Conservation (phyloP, 352 stramenopile genomes). For the Pythium diclinum region DNA sequence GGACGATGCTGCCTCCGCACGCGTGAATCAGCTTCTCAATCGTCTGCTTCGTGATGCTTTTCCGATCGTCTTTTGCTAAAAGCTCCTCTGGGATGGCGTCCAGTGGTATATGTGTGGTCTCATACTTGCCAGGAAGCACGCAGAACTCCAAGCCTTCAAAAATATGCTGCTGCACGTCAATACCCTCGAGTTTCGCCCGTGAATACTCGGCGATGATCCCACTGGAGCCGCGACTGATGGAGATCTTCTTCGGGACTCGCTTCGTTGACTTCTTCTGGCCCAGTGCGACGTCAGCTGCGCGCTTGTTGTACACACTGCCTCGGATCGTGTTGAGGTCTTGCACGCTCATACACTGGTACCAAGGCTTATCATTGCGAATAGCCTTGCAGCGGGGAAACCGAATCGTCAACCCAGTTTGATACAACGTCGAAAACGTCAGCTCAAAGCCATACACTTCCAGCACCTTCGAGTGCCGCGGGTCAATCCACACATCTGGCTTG, state of each 20-base stretch:
- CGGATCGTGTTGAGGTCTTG: conserved; percentile 71
- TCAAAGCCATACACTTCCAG: conserved; percentile 87
- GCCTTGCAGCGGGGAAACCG: conserved; percentile 80
- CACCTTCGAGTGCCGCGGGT: conserved; percentile 76
- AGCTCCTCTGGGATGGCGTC: conserved; percentile 36
- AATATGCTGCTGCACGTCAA: conserved; percentile 55
- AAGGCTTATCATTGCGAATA: conserved; percentile 80
- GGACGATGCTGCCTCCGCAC: conserved; percentile 62
- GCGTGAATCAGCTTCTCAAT: conserved; percentile 76
- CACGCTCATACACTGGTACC: conserved; percentile 77
- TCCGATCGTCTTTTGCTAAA: conserved; percentile 24
- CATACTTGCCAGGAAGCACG: conserved; percentile 76
- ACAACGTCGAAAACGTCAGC: conserved; percentile 75
- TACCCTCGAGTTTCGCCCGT: conserved; percentile 50
- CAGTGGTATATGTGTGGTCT: conserved; percentile 1
- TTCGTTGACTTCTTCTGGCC: conserved; percentile 60
- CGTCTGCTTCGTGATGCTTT: conserved; percentile 52
- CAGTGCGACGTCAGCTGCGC: conserved; percentile 63
- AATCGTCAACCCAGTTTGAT: conserved; percentile 77
- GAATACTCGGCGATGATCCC: conserved; percentile 60
- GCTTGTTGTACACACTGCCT: conserved; percentile 63
- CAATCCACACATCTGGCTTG: conserved; percentile 80
- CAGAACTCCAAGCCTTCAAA: conserved; percentile 76
- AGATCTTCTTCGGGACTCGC: conserved; percentile 38
- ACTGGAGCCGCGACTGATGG: conserved; percentile 23